Evolutionary conservation across 2,329 filamentous ascomycete species (phyloP), one percentile per base, ranked within the genome.

Genomic region (Cucurbitaria berberidis): DNA sequence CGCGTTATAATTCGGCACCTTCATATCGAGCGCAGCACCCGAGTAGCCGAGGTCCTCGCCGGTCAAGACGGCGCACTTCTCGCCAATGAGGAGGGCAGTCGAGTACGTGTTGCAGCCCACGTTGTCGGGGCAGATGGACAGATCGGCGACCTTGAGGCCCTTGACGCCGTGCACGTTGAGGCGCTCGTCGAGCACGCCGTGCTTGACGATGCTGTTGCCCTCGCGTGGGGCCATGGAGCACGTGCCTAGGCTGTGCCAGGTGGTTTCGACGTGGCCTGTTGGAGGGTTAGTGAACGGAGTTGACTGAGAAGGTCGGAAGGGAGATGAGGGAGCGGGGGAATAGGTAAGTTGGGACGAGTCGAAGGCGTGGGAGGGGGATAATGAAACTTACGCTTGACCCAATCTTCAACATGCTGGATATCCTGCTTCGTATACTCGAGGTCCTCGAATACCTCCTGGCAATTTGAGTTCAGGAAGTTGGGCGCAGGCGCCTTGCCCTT

Each of bases 181-280:
- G 54, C 89, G 84, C 75, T 90, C 88, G 68, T 92, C 89, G 32
- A 92, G 76, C 0, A 92, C 89, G 54, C 89, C 89, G 66, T 91
- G 88, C 78, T 89, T 90, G 73, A 92, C 89, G 67, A 93, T 90
- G 66, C 84, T 87, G 78, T 91, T 93, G 54, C 90, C 89, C 67
- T 91, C 84, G 55, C 77, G 82, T 4, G 89, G 89, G 0, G 88
- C 89, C 88, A 92, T 92, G 46, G 86, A 89, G 77, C 88, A 91
- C 1, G 89, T 91, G 34, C 83, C 82, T 6, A 85, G 78, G 16
- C 77, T 75, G 78, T 90, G 88, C 88, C 88, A 90, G 32, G 89
- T 91, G 44, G 86, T 90, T 76, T 91, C 89, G 43, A 89, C 86
- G 69, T 91, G 89, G 56, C 69, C 69, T 73, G 34, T 22, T 1